A percentile compares a stretch with the other conserved stretches of the same genome.
Conservation (phyloP, 2,329 filamentous ascomycete species). For the Fusarium irregulare region DNA sequence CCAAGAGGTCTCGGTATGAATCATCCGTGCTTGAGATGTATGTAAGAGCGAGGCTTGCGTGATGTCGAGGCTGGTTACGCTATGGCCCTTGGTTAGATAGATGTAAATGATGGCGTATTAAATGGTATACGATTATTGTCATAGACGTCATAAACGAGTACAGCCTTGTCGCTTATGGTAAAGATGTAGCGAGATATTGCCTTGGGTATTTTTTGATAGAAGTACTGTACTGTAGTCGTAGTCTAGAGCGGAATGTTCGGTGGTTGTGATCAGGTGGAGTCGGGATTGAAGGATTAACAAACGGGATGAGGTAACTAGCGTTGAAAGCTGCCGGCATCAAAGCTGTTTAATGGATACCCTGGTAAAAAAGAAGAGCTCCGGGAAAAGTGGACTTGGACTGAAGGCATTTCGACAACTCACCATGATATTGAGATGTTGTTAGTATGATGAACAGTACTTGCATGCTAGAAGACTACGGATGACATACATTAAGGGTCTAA, state of each 20-base stretch:
- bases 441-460: neutral
- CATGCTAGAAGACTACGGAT: neutral
- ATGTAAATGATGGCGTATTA: constrained; percentile 9
- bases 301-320: constrained; percentile 17
- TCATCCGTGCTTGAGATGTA: neutral
- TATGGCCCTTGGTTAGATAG: neutral
- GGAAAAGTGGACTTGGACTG: neutral
- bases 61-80: neutral
- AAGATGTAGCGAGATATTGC: neutral
- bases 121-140: constrained; percentile 2
- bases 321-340: constrained; percentile 10
- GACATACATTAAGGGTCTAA: neutral
- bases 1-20: constrained; percentile 18
- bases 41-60: neutral
- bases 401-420: neutral
- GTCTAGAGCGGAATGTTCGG: constrained; percentile 22
- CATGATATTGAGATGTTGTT: neutral
- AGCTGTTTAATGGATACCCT: neutral
- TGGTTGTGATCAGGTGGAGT: neutral
- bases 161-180: constrained; percentile 20
- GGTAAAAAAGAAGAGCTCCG: neutral
- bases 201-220: neutral
- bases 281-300: neutral
- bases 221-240: neutral
- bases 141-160: constrained; percentile 14